These are phyloP conservation scores for Rosellinia necatrix DNA, from an alignment of 2,329 filamentous ascomycete genomes.

Conservation along the genomic window DNA sequence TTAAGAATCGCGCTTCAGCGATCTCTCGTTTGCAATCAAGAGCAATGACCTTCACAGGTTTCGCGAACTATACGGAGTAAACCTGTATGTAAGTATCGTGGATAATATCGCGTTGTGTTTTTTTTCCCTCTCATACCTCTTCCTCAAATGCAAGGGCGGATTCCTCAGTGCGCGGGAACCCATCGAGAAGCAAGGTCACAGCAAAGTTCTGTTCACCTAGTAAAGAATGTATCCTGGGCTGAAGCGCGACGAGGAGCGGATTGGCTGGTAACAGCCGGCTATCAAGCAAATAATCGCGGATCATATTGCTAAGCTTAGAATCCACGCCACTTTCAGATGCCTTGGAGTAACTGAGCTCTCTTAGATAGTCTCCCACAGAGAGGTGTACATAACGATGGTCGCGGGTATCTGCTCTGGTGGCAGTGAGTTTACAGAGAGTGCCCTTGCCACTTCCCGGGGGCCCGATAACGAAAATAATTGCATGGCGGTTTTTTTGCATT, in stretches of 20 bases:
- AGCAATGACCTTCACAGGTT: slow-evolving; percentile 23
- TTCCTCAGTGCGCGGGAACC: slow-evolving; percentile 32
- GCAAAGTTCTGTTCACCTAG: neutral
- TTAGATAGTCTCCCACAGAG: slow-evolving; percentile 29
- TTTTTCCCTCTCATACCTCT: slow-evolving; percentile 13
- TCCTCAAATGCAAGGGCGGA: slow-evolving; percentile 27
- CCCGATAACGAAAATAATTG: slow-evolving; percentile 31
- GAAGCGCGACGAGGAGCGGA: slow-evolving; percentile 21
- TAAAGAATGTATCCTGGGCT: slow-evolving; percentile 19
- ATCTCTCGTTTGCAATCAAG: slow-evolving; percentile 19
- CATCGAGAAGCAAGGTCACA: slow-evolving; percentile 28
- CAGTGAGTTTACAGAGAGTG: slow-evolving; percentile 24
- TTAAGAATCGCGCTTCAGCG: slow-evolving; percentile 22
- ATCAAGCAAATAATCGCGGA: slow-evolving; percentile 16
- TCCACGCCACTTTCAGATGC: neutral
- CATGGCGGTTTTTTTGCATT: neutral
- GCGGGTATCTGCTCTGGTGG: neutral
- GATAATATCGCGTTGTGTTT: neutral
- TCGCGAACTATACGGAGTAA: slow-evolving; percentile 19
- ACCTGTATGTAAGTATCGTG: neutral
- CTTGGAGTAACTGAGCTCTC: slow-evolving; percentile 15
- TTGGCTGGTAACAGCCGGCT: slow-evolving; percentile 24
- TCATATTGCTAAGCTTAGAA: slow-evolving; percentile 9
- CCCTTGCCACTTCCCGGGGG: slow-evolving; percentile 32
- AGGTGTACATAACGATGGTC: slow-evolving; percentile 19